These are phyloP conservation scores for Pisolithus sp. DNA, from an alignment of 768 basidiomycete genomes.

Conservation along the genomic window DNA sequence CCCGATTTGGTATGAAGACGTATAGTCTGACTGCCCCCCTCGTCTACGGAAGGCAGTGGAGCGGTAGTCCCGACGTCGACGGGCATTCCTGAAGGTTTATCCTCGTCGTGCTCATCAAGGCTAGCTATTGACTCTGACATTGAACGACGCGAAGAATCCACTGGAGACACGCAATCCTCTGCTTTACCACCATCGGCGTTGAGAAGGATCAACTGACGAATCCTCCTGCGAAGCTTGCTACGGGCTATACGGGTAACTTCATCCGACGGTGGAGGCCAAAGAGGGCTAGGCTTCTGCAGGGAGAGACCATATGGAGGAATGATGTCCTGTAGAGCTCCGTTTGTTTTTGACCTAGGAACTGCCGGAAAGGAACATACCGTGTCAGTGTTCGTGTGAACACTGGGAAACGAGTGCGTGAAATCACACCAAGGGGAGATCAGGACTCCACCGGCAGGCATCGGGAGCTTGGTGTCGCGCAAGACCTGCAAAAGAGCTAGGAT, in stretches of 20 bases:
- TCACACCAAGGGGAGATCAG: slow-evolving; percentile 92
- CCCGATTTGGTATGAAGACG: slow-evolving; percentile 41
- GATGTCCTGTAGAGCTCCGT: slow-evolving; percentile 51
- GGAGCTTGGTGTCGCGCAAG: slow-evolving; percentile 78
- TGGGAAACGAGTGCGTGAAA: slow-evolving; percentile 93
- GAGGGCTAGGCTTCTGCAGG: slow-evolving; percentile 68
- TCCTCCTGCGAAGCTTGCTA: slow-evolving; percentile 50
- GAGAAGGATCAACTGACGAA: slow-evolving; percentile 48
- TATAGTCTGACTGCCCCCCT: slow-evolving; percentile 39
- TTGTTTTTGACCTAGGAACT: neutral
- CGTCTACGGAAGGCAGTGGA: slow-evolving; percentile 34
- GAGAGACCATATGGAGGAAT: slow-evolving; percentile 72
- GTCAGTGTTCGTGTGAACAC: slow-evolving; percentile 74
- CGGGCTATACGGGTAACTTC: slow-evolving; percentile 55
- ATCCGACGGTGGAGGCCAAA: slow-evolving; percentile 73
- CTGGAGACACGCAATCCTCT: neutral
- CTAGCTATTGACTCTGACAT: slow-evolving; percentile 5
- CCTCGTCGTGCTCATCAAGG: slow-evolving; percentile 3
- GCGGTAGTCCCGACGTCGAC: slow-evolving; percentile 46
- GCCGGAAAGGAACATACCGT: slow-evolving; percentile 46
- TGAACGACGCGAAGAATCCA: no score
- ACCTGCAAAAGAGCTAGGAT: slow-evolving; percentile 78
- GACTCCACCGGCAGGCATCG: slow-evolving; percentile 80
- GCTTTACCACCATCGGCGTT: slow-evolving; percentile 18
- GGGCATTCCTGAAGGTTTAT: slow-evolving; percentile 25